Base-by-base conservation (phyloP, 768 basidiomycete species). In the Leucocoprinus leucothites region DNA sequence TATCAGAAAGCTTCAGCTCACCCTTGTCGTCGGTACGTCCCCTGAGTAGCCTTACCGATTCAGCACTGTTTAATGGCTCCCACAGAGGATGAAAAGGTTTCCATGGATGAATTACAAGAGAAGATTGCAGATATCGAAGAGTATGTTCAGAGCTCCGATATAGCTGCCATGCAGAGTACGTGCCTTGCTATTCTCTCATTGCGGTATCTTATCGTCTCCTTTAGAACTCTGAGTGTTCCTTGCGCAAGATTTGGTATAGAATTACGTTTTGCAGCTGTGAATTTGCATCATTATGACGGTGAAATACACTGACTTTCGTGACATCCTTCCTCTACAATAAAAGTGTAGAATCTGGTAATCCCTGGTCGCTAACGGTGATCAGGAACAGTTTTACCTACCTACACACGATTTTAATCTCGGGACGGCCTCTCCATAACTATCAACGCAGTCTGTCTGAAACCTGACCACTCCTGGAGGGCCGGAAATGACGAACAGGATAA, bases 81-180 rank as follows among this genome's bases (percentile, higher is more conserved):
- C 45, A 43, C 68, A 93, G 95, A 96, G 92, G 96, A 98, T 60
- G 95, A 96, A 65, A 87, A 90, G 60, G 86, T 98, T 49, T 96
- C 94, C 2, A 78, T 88, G 59, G 93, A 96, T 60, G 94, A 97
- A 19, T 81, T 98, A 60, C 93, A 98, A 72, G 96, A 98, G 71
- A 82, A 89, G 78, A 78, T 97, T 58, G 76, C 75, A 4, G 93
- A 90, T 63, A 85, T 91, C 57, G 91, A 92, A 11, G 92, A 94
- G 65, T 89, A 85, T 65, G 84, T 96, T 60, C 94, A 97, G 80
- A 94, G 91, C 71, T 78, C 89, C 26, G 94, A 98, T 69, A 71
- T 98, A 59, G 86, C 89, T 61, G 94, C 93, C 58, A 95, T 95
- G 93, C 93, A 94, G 73, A 94, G 91, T 93, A 69, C 61, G 79